Percentiles rank a stretch among this genome's conserved stretches.
phyloP scores from a whole-genome alignment of 169 alveolate genomes.

The Plasmodium reichenowi region DNA sequence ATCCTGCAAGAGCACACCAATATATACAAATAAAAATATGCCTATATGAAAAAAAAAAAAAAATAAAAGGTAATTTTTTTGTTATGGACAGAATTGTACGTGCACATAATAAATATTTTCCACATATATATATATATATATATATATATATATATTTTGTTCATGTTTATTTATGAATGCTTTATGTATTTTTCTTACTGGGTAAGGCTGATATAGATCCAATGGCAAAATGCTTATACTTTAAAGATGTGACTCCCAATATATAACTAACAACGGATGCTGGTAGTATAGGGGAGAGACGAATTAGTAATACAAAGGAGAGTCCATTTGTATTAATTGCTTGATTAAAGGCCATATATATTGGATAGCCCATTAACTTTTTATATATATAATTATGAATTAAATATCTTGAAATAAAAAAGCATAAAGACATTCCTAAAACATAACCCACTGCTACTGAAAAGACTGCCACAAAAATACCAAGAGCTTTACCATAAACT shows the following conservation, averaged over 20 bases:
- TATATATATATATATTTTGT: not conserved
- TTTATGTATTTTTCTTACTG: constrained; percentile 20
- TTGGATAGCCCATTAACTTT: constrained; percentile 64
- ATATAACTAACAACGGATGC: constrained; percentile 74
- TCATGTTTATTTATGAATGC: not conserved
- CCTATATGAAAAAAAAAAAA: constrained; percentile 16
- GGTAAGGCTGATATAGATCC: constrained; percentile 76
- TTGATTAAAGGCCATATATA: constrained; percentile 76
- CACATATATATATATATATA: too few relatives aligned
- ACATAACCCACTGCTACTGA: constrained; percentile 64
- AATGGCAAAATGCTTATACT: constrained; percentile 57
- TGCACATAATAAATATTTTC: too few relatives aligned
- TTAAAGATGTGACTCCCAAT: constrained; percentile 73
- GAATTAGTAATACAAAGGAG: constrained; percentile 71
- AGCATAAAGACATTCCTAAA: constrained; percentile 76
- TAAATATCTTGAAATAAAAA: constrained; percentile 71
- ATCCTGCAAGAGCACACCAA: constrained; percentile 75
- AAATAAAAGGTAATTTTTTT: not conserved
- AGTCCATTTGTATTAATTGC: constrained; percentile 73
- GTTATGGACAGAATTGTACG: too few relatives aligned
- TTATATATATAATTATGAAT: constrained; percentile 72
- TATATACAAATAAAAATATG: constrained; percentile 57
- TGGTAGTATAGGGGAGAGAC: constrained; percentile 76
- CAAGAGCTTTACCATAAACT: constrained; percentile 61
- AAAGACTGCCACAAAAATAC: constrained; percentile 66